Base-by-base conservation (phyloP, 495 filamentous ascomycete genomes). In the Penicillium longicatenatum region DNA sequence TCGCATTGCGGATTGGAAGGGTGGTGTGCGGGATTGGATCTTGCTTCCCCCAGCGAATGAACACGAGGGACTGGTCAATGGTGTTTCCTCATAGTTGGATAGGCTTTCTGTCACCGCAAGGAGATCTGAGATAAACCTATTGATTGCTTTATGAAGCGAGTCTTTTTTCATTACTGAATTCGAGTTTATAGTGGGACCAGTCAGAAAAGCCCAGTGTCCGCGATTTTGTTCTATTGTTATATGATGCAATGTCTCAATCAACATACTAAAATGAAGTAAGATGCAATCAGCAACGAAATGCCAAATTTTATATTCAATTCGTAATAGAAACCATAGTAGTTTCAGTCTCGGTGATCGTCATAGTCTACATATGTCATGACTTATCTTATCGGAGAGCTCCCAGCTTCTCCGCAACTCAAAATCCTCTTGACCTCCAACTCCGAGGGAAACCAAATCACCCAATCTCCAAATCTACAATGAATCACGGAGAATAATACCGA, bases 1-100 rank as follows among this genome's bases (percentile, higher is more conserved):
- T 56, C 76, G 89, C 51, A 89, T 91, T 61, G 86, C 88, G 42
- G 89, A 93, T 63, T 91, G 88, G 88, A 93, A 91, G 72, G 89
- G 89, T 22, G 82, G 81, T 20, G 88, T 92, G 4, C 81, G 84
- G 57, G 89, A 92, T 65, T 92, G 86, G 85, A 75, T 79, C 45
- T 72, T 92, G 58, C 66, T 80, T 51, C 65, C 71, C 35, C 64
- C 71, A 29, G 69, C 71, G 42, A 60, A 68, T 60, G 53, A 49
- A 22, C 60, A 57, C 19, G 63, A 55, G 31, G 44, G 56, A 0
- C 48, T 76, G 50, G 70, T 75, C 41, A 82, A 82, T 66, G 79
- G 79, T 21, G 52, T 67, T 35, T 68, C 50, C 35, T 52, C 35
- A 52, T 52, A 52, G 37, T 17, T 52, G 49, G 22, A 22, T 8